A percentile compares a stretch with the other conserved stretches of the same genome.
These are phyloP conservation scores for Pyrus betulifolia DNA, from an alignment of 306 rosid species.

Conservation along the genomic window DNA sequence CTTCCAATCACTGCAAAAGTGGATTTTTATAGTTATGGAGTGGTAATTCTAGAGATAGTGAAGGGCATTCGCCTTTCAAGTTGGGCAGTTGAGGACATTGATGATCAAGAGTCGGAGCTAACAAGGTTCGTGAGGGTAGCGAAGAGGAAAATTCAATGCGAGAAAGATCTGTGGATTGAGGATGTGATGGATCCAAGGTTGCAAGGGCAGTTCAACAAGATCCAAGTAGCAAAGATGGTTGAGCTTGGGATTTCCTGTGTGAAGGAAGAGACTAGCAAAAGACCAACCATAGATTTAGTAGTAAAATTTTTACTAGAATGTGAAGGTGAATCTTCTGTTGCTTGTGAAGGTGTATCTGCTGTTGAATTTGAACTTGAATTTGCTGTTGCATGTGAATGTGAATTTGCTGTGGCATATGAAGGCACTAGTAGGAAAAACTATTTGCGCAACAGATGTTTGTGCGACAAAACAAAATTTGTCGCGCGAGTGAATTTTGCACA, in stretches of 20 bases:
- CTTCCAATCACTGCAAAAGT: conserved; percentile 44
- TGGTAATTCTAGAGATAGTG: conserved; percentile 45
- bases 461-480: no score
- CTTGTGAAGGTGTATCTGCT: no score
- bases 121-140: background rate
- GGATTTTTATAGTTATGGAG: conserved; percentile 51
- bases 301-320: background rate
- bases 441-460: no score
- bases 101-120: conserved; percentile 4
- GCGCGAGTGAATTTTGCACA: no score
- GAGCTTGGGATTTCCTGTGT: conserved; percentile 1
- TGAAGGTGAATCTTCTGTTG: background rate
- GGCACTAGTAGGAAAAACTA: no score
- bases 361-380: no score
- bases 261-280: background rate
- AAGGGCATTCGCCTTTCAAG: conserved; percentile 11
- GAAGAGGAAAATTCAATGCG: background rate
- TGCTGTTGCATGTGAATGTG: background rate
- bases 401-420: background rate
- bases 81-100: background rate
- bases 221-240: conserved; percentile 4
- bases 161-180: background rate
- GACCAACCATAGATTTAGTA: background rate
- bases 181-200: conserved; percentile 1
- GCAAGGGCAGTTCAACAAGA: background rate